A percentile compares a stretch with the other conserved stretches of the same genome.
Evolutionary conservation across 2,329 filamentous ascomycete genomes (phyloP).

Genomic region (Simplicillium aogashimaense): DNA sequence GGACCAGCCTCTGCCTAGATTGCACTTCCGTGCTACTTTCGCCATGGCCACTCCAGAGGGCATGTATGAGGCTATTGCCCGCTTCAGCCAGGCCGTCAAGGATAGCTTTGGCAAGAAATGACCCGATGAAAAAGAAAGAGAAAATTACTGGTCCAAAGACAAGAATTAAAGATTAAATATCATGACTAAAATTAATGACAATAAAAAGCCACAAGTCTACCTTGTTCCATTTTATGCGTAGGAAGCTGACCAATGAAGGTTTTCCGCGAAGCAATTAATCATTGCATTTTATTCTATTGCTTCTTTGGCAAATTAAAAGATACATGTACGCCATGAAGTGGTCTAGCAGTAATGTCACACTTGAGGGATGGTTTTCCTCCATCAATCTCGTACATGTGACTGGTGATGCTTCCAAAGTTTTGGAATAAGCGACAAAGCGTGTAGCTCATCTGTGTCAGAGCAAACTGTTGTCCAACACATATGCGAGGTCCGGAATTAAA

Average conservation of each 20-base stretch:
- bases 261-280: no score
- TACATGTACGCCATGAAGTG: conserved; percentile 47
- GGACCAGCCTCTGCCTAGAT: conserved; percentile 44
- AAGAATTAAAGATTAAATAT: no score
- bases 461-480: conserved; percentile 74
- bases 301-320: conserved; percentile 18
- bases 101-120: conserved; percentile 36
- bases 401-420: conserved; percentile 54
- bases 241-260: no score
- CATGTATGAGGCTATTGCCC: conserved; percentile 61
- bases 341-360: conserved; percentile 50
- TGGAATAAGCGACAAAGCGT: conserved; percentile 65
- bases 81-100: conserved; percentile 68
- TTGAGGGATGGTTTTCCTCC: conserved; percentile 43
- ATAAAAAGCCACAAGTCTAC: no score
- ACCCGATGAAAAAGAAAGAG: not conserved
- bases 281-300: no score
- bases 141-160: no score
- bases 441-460: conserved; percentile 67
- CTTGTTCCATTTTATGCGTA: no score
- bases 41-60: conserved; percentile 65
- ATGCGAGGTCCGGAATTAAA: conserved; percentile 68
- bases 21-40: conserved; percentile 88
- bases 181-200: no score
- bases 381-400: conserved; percentile 44